Conservation (phyloP, 2,329 filamentous ascomycete species). For the Coniosporium tulheliwenetii region DNA sequence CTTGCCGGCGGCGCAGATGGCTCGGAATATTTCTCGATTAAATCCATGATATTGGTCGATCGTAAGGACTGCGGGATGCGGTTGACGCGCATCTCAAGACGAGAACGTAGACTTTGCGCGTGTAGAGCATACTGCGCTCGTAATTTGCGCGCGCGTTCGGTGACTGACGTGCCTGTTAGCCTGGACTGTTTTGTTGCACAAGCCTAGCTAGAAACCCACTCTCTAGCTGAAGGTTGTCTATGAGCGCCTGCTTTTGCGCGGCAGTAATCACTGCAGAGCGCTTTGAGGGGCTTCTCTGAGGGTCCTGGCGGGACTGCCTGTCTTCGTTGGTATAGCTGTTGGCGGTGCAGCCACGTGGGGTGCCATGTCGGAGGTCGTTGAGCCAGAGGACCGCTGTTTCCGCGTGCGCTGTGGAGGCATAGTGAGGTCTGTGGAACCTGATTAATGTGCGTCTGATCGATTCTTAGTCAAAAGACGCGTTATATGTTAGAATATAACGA, state of each 20-base stretch:
- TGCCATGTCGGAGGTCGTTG: conserved; percentile 1
- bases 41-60: conserved; percentile 66
- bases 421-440: conserved; percentile 1
- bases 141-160: conserved; percentile 72
- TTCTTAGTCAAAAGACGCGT: conserved; percentile 5
- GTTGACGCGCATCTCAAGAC: conserved; percentile 86
- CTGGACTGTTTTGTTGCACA: no score
- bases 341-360: neutral
- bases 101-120: conserved; percentile 67
- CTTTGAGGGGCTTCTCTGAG: conserved; percentile 6
- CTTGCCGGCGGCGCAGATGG: conserved; percentile 1
- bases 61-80: conserved; percentile 71
- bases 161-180: conserved; percentile 40
- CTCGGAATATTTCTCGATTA: conserved; percentile 40
- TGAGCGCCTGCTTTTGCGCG: conserved; percentile 67
- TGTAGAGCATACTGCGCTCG: conserved; percentile 81
- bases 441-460: neutral
- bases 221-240: conserved; percentile 82
- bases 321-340: conserved; percentile 1
- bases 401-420: conserved; percentile 20
- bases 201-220: conserved; percentile 46
- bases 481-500: conserved; percentile 27
- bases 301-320: conserved; percentile 41
- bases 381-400: conserved; percentile 23
- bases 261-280: conserved; percentile 14